A percentile compares a stretch with the other conserved stretches of the same genome.
These are phyloP conservation scores for Cordia subcordata DNA, from an alignment of 257 asterid genomes.

Conservation along the genomic window DNA sequence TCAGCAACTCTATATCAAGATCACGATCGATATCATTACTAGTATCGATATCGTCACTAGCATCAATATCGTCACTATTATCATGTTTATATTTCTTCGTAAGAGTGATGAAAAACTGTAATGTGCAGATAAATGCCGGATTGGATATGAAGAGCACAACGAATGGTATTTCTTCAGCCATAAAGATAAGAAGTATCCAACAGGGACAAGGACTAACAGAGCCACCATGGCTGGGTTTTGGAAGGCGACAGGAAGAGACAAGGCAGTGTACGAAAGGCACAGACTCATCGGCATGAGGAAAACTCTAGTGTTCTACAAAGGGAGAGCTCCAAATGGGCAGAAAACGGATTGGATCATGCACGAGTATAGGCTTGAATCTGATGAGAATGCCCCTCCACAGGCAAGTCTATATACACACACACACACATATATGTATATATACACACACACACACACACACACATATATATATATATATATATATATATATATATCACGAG, in stretches of 20 bases:
- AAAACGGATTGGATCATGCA: constrained; percentile 77
- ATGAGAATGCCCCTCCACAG: constrained; percentile 62
- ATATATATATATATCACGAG: no score
- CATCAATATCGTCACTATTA: no score
- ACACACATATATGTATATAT: no score
- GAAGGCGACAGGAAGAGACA: constrained; percentile 76
- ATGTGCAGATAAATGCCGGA: constrained; percentile 50
- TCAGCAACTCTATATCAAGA: no score
- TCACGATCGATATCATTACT: no score
- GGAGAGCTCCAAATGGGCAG: constrained; percentile 70
- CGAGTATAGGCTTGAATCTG: constrained; percentile 59
- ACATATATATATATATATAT: no score
- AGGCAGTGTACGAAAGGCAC: constrained; percentile 44
- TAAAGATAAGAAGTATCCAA: constrained; percentile 65
- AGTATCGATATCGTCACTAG: no score
- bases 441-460: no score
- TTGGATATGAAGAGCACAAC: constrained; percentile 64
- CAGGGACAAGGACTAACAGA: constrained; percentile 65
- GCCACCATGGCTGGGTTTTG: constrained; percentile 75
- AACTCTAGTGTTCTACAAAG: constrained; percentile 72
- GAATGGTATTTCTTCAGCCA: constrained; percentile 76
- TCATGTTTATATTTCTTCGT: no score
- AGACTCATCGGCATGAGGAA: constrained; percentile 70
- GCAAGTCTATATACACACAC: constrained; percentile 22
- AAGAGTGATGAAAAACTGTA: not conserved